Evolutionary conservation across 1,284 basidiomycete species (phyloP).

Genomic region (Exobasidium rhododendri): DNA sequence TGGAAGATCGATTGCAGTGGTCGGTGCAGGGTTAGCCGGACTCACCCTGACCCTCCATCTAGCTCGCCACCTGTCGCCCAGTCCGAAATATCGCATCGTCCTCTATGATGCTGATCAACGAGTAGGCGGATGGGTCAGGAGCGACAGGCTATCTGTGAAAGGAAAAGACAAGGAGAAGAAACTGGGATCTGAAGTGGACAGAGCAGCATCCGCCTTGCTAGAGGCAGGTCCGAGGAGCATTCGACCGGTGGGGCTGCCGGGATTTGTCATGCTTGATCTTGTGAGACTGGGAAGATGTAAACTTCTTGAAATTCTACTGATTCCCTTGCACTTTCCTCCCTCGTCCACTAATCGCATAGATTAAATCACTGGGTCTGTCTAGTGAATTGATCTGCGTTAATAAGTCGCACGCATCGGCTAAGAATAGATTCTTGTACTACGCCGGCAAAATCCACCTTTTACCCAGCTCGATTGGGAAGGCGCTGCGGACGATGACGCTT

Average conservation of each 20-base stretch:
- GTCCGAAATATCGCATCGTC: slow-evolving; percentile 58
- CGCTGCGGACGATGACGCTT: slow-evolving; percentile 49
- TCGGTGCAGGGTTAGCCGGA: slow-evolving; percentile 79
- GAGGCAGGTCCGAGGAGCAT: slow-evolving; percentile 49
- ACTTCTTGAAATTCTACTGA: background rate
- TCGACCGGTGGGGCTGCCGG: slow-evolving; percentile 40
- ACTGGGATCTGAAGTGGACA: background rate
- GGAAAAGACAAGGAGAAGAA: background rate
- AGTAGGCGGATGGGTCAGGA: slow-evolving; percentile 79
- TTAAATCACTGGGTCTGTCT: slow-evolving; percentile 68
- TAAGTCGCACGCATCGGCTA: slow-evolving; percentile 67
- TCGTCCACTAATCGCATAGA: slow-evolving; percentile 58
- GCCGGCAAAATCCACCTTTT: slow-evolving; percentile 61
- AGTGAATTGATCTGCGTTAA: slow-evolving; percentile 66
- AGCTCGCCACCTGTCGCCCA: slow-evolving; percentile 64
- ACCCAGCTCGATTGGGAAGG: slow-evolving; percentile 57
- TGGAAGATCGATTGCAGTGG: slow-evolving; percentile 58
- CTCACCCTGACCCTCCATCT: slow-evolving; percentile 77
- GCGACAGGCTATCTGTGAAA: slow-evolving; percentile 60
- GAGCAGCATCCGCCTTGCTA: slow-evolving; percentile 26
- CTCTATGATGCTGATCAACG: slow-evolving; percentile 67
- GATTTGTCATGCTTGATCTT: slow-evolving; percentile 65
- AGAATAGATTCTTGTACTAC: slow-evolving; percentile 70
- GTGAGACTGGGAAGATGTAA: slow-evolving; percentile 61
- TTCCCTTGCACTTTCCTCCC: background rate